A percentile compares a stretch with the other conserved stretches of the same genome.
Evolutionary conservation across 2,329 filamentous ascomycete genomes (phyloP).

Genomic region (Purpureocillium lavendulum): DNA sequence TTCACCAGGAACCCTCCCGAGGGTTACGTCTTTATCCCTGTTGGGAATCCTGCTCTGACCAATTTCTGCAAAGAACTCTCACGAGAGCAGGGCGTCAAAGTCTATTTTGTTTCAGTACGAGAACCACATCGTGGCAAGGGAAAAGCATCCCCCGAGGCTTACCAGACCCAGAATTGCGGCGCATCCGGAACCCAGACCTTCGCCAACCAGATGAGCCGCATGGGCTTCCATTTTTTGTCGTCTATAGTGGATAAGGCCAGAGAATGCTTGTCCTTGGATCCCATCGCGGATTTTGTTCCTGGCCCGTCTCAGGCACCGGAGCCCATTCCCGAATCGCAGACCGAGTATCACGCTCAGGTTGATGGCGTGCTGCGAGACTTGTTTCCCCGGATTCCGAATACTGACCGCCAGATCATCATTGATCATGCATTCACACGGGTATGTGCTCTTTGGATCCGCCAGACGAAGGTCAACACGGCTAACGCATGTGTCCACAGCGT

Average conservation of each 20-base stretch:
- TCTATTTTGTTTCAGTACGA: conserved; percentile 57
- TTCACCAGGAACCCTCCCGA: conserved; percentile 43
- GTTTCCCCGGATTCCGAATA: conserved; percentile 58
- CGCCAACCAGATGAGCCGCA: conserved; percentile 47
- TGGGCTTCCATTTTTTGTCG: conserved; percentile 52
- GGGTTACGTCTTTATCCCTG: conserved; percentile 54
- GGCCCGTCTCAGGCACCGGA: conserved; percentile 14
- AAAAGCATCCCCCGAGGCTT: background rate
- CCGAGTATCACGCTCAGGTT: conserved; percentile 53
- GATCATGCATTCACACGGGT: conserved; percentile 56
- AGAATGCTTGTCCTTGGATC: conserved; percentile 2
- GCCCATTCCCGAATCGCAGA: conserved; percentile 50
- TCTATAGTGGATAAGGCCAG: conserved; percentile 50
- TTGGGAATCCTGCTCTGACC: conserved; percentile 53
- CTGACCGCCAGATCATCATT: conserved; percentile 54
- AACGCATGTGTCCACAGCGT: conserved; percentile 27
- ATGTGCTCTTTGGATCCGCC: conserved; percentile 15
- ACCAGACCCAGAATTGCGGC: conserved; percentile 18
- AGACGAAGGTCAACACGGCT: background rate
- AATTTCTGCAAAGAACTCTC: conserved; percentile 56
- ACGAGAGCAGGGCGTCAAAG: conserved; percentile 51
- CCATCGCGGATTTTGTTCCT: too few relatives aligned
- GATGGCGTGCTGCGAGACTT: conserved; percentile 54
- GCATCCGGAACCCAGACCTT: conserved; percentile 26
- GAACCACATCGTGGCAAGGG: too few relatives aligned